A percentile compares a stretch with the other conserved stretches of the same genome.
These are phyloP conservation scores for Endogone sp. DNA, from an alignment of 192 early-diverging fungal species.

Conservation along the genomic window DNA sequence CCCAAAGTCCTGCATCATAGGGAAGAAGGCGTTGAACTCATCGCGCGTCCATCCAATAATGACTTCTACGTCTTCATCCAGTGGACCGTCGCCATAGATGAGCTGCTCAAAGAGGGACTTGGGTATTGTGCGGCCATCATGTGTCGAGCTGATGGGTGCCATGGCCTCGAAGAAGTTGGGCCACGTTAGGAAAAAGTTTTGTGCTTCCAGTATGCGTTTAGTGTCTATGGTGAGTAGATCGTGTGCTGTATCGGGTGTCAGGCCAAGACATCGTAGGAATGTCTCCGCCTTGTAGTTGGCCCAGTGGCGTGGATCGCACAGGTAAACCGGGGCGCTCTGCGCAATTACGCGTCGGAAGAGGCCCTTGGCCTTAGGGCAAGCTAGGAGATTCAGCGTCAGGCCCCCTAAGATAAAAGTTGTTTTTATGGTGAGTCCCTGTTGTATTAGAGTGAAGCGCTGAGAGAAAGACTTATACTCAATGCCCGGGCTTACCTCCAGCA, in stretches of 20 bases:
- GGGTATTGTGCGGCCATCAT: constrained; percentile 3
- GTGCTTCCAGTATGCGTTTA: constrained; percentile 9
- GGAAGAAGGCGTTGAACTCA: constrained; percentile 21
- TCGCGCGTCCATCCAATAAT: constrained; percentile 21
- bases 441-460: too few relatives aligned
- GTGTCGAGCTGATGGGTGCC: constrained; percentile 11
- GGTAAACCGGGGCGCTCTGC: constrained; percentile 26
- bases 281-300: constrained; percentile 13
- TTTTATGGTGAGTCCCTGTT: too few relatives aligned
- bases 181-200: constrained; percentile 21
- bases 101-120: constrained; percentile 9
- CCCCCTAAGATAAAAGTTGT: neutral
- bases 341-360: constrained; percentile 36
- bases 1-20: constrained; percentile 17
- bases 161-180: constrained; percentile 22
- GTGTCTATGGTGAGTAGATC: neutral
- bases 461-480: neutral
- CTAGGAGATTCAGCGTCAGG: neutral
- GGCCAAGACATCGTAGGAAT: constrained; percentile 10
- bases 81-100: constrained; percentile 1
- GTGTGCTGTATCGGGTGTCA: neutral
- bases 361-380: constrained; percentile 16
- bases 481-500: constrained; percentile 38
- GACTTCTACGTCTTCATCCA: neutral
- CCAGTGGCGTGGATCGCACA: constrained; percentile 14